Conservation (phyloP, 2,329 filamentous ascomycete species). For the Cordyceps javanica region DNA sequence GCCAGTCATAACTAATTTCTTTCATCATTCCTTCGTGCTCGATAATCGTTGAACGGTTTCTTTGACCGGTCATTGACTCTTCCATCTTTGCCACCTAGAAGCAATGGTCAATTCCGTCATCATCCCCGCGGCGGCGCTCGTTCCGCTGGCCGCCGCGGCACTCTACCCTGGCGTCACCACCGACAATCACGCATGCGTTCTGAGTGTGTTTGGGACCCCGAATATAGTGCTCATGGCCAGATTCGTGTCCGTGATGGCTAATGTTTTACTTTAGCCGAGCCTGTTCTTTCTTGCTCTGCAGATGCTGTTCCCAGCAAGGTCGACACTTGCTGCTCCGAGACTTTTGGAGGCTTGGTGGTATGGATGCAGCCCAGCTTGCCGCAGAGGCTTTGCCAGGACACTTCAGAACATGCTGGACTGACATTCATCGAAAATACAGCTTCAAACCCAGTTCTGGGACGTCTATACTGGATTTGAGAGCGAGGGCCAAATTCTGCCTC, state of each 20-base stretch:
- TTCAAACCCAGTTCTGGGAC: slow-evolving; percentile 60
- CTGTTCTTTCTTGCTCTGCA: slow-evolving; percentile 43
- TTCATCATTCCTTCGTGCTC: not conserved
- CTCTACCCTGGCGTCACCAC: slow-evolving; percentile 39
- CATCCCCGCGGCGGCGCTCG: slow-evolving; percentile 21
- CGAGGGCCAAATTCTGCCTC: slow-evolving; percentile 51
- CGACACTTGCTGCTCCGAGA: slow-evolving; percentile 60
- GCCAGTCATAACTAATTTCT: not conserved
- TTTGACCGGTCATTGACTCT: not conserved
- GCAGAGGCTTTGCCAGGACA: not conserved
- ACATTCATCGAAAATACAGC: slow-evolving; percentile 18
- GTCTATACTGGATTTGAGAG: slow-evolving; percentile 56
- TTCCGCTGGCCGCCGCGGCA: slow-evolving; percentile 28
- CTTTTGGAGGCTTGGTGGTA: slow-evolving; percentile 54
- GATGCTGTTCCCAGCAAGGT: slow-evolving; percentile 37
- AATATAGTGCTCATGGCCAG: not conserved
- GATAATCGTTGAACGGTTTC: not conserved
- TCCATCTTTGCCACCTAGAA: not conserved
- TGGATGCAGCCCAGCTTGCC: slow-evolving; percentile 11
- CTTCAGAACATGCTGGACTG: not conserved
- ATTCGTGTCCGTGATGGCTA: not conserved
- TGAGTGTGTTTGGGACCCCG: slow-evolving; percentile 28
- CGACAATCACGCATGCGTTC: slow-evolving; percentile 50
- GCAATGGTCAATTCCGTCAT: slow-evolving; percentile 23
- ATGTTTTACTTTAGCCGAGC: slow-evolving; percentile 18